A percentile compares a stretch with the other conserved stretches of the same genome.
Conservation (phyloP, 345 rosid genomes). For the Combretum micranthum region DNA sequence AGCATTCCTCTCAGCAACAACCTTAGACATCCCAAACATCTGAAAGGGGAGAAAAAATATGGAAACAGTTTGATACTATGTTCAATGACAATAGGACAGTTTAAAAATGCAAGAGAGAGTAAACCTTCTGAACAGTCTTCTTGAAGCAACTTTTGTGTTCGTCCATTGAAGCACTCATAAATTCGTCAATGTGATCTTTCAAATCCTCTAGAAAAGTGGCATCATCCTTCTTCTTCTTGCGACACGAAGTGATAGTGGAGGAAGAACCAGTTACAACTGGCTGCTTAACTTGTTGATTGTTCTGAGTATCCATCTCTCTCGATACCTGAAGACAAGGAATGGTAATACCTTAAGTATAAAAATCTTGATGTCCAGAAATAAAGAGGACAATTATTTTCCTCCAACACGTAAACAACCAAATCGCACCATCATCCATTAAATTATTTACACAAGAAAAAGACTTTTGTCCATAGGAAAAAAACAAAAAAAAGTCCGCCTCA, state of each 20-base stretch:
- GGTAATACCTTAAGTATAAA: too few relatives aligned
- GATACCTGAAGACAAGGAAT: too few relatives aligned
- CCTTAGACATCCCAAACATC: constrained; percentile 88
- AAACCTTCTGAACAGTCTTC: constrained; percentile 71
- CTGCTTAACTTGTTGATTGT: constrained; percentile 17
- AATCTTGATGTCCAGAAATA: too few relatives aligned
- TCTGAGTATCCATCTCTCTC: constrained; percentile 28
- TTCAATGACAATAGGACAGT: not conserved
- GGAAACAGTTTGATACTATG: not conserved
- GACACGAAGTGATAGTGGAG: constrained; percentile 45
- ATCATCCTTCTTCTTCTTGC: constrained; percentile 62
- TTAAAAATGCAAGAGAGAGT: not conserved
- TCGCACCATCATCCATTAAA: too few relatives aligned
- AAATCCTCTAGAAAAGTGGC: constrained; percentile 72
- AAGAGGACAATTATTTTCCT: too few relatives aligned
- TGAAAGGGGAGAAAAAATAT: too few relatives aligned
- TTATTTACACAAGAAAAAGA: too few relatives aligned
- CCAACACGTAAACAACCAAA: too few relatives aligned
- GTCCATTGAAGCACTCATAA: constrained; percentile 73
- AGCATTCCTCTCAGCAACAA: constrained; percentile 56
- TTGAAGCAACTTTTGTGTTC: constrained; percentile 79
- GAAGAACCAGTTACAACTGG: constrained; percentile 9
- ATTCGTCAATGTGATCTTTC: constrained; percentile 84
- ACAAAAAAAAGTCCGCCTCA: too few relatives aligned
- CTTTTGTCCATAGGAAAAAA: too few relatives aligned